These are phyloP conservation scores for Lactifluus hygrophoroides DNA, from an alignment of 768 basidiomycete species.

Conservation along the genomic window DNA sequence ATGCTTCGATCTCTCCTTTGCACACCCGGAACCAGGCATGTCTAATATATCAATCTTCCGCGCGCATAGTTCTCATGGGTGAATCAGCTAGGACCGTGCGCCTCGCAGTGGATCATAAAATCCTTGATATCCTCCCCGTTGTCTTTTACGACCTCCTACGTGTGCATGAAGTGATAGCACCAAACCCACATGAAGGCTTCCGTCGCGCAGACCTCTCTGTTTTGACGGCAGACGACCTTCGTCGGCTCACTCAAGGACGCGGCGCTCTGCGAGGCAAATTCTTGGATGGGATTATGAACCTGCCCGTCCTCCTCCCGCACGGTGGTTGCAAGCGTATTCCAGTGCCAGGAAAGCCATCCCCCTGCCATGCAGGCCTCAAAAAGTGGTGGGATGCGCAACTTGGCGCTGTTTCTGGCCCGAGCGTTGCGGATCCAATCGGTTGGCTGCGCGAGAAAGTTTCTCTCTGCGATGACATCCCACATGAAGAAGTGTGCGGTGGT, in stretches of 20 bases:
- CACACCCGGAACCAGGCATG: conserved; percentile 15
- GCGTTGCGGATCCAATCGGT: conserved; percentile 11
- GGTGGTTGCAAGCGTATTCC: conserved; percentile 82
- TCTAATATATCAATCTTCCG: neutral
- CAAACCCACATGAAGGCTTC: conserved; percentile 9
- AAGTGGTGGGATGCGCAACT: conserved; percentile 14
- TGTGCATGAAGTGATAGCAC: conserved; percentile 11
- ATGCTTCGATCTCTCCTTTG: conserved; percentile 14
- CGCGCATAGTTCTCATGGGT: neutral
- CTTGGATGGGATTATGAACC: conserved; percentile 37
- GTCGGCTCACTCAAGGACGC: conserved; percentile 15
- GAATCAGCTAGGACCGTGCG: conserved; percentile 11
- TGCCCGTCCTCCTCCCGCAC: conserved; percentile 81
- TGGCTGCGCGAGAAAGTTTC: conserved; percentile 8
- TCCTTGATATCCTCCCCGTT: conserved; percentile 17
- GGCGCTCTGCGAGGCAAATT: conserved; percentile 12
- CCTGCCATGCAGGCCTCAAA: conserved; percentile 7
- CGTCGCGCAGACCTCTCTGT: conserved; percentile 14
- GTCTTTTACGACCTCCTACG: conserved; percentile 16
- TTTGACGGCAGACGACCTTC: conserved; percentile 14
- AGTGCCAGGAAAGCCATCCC: conserved; percentile 32
- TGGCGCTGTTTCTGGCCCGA: conserved; percentile 8
- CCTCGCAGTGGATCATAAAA: conserved; percentile 14
- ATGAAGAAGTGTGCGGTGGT: conserved; percentile 11
- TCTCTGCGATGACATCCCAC: conserved; percentile 13